Conservation (phyloP, 208 protist species). For the Porcisia hertigi region DNA sequence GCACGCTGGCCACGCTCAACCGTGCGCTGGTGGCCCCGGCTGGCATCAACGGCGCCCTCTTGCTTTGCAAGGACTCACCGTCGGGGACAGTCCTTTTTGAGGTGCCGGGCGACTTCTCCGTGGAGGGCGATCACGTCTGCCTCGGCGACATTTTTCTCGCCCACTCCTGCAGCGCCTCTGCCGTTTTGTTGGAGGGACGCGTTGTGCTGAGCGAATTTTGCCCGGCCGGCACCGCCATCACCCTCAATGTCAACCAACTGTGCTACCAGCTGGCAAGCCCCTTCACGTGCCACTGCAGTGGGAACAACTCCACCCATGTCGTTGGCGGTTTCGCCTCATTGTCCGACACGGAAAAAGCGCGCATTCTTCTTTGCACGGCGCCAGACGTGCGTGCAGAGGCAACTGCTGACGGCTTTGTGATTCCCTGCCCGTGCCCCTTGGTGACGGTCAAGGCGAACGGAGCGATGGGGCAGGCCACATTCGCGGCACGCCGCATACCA, state of each 20-base stretch:
- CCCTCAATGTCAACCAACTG: conserved; percentile 81
- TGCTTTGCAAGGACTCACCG: conserved; percentile 44
- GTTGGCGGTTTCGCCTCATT: conserved; percentile 63
- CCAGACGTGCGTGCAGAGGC: conserved; percentile 61
- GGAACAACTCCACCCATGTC: conserved; percentile 32
- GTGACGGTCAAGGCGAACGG: conserved; percentile 69
- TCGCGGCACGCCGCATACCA: conserved; percentile 57
- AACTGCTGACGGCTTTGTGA: conserved; percentile 50
- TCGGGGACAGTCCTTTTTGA: conserved; percentile 74
- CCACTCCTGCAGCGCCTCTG: conserved; percentile 72
- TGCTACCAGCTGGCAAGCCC: conserved; percentile 40
- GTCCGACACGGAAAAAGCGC: conserved; percentile 43
- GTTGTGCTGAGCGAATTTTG: conserved; percentile 57
- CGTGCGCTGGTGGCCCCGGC: conserved; percentile 43
- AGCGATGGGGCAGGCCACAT: conserved; percentile 82
- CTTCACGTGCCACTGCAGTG: conserved; percentile 63
- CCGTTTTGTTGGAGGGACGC: conserved; percentile 53
- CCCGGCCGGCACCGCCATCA: conserved; percentile 45
- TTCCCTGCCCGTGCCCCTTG: conserved; percentile 51
- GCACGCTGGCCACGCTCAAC: conserved; percentile 57
- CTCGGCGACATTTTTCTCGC: conserved; percentile 64
- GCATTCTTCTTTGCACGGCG: conserved; percentile 52
- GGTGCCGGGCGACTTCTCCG: conserved; percentile 17
- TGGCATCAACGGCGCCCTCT: conserved; percentile 40
- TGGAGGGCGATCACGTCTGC: conserved; percentile 40